Base-by-base conservation (phyloP, 371 early-diverging fungal genomes). In the Lichtheimia hyalospora region DNA sequence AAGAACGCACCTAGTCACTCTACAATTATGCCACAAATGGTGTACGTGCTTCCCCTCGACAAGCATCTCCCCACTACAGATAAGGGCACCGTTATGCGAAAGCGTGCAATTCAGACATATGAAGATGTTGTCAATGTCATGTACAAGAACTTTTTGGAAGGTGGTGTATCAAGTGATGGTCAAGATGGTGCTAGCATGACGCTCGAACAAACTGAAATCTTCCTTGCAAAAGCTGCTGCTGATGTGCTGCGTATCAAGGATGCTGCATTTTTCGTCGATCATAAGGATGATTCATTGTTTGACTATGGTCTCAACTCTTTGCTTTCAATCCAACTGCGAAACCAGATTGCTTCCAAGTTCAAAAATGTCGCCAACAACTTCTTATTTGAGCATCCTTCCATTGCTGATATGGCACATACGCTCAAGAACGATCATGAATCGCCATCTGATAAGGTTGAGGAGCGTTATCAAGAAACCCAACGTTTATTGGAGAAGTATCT, bases 21-120 rank as follows among this genome's bases (percentile, higher is more conserved):
- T 25, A 59, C 50, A 0, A 59, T 82, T 14, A 13, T 75, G 1
- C 67, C 63, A 2, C 69, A 76, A 49, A 70, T 82, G 75, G 62
- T 79, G 1, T 60, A 73, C 15, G 67, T 79, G 8, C 52, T 82
- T 1, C 77, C 74, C 3, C 41, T 67, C 2, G 54, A 62, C n/a
- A 52, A 61, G 7, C 20, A 52, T 1, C 39, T 76, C 3, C 67
- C 70, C 4, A 21, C 39, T 0, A 74, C 77, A 1, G 76, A 70
- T 59, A 81, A 60, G 52, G 68, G 71, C 18, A 71, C 67, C 1
- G 50, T 70, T 0, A 62, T 51, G 7, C 58, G 70, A 27, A 75
- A 72, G 44, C 41, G 51, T 16, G 63, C 63, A 0, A 64, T 60
- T 23, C 10, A 54, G 18, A 3, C 50, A 3, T 71, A 67, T 46